Conservation (phyloP, 306 rosid genomes). For the Cucumis melo region DNA sequence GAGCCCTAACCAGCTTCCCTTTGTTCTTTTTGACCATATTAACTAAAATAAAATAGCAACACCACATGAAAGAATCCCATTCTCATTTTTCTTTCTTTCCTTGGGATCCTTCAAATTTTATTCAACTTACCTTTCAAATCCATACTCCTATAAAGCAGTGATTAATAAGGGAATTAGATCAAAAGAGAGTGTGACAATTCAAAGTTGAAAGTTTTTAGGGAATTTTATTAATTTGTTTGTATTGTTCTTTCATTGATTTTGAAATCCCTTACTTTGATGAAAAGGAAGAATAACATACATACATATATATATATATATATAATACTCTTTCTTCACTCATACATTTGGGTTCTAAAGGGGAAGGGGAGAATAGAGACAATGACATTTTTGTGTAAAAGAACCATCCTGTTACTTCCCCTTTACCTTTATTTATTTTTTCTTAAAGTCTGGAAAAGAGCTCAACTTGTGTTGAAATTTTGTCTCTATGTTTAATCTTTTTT, state of each 20-base stretch:
- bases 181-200: not conserved
- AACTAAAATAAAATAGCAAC: constrained; percentile 9
- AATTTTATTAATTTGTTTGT: not conserved
- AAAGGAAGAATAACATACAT: constrained; percentile 5
- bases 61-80: constrained; percentile 39
- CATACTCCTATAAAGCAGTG: constrained; percentile 29
- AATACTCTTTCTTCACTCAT: not conserved
- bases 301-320: too few species aligned
- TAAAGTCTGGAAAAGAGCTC: constrained; percentile 67
- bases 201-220: not conserved
- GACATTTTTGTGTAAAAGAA: constrained; percentile 34
- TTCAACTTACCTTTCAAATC: constrained; percentile 46
- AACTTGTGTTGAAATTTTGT: constrained; percentile 72
- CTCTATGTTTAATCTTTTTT: constrained; percentile 31
- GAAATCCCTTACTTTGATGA: constrained; percentile 76
- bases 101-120: constrained; percentile 81
- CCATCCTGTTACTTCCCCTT: constrained; percentile 16
- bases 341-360: constrained; percentile 4
- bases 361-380: constrained; percentile 19
- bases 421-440: constrained; percentile 48
- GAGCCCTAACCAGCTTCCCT: constrained; percentile 8
- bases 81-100: not conserved
- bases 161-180: not conserved
- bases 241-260: constrained; percentile 6
- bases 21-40: constrained; percentile 42